Evolutionary conservation across 495 filamentous ascomycete species (phyloP).

Genomic region (Alectoria sarmentosa): DNA sequence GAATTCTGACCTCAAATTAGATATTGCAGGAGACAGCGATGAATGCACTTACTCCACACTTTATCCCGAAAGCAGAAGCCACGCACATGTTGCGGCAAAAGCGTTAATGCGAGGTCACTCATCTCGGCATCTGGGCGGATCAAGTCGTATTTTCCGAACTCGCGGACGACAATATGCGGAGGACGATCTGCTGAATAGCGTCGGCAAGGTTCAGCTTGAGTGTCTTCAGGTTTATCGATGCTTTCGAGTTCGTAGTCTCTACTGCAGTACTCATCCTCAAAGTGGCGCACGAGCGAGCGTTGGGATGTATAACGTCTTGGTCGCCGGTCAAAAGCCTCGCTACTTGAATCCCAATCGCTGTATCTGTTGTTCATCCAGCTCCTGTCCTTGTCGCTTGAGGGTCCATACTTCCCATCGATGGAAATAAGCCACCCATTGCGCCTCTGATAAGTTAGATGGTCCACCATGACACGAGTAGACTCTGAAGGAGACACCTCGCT

Average conservation of each 20-base stretch:
- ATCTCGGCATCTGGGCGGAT: slow-evolving; percentile 14
- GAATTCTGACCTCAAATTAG: slow-evolving; percentile 9
- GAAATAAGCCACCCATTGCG: slow-evolving; percentile 23
- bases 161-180: slow-evolving; percentile 6
- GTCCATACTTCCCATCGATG: slow-evolving; percentile 24
- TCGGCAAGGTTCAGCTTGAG: slow-evolving; percentile 13
- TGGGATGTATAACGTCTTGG: slow-evolving; percentile 1
- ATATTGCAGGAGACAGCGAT: background rate
- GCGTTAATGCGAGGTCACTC: slow-evolving; percentile 18
- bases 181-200: slow-evolving; percentile 13
- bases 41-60: slow-evolving; percentile 22
- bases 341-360: background rate
- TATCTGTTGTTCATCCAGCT: slow-evolving; percentile 25
- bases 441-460: slow-evolving; percentile 24
- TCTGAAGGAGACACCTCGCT: slow-evolving; percentile 17
- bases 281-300: background rate
- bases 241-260: slow-evolving; percentile 1
- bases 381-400: slow-evolving; percentile 18
- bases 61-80: slow-evolving; percentile 25
- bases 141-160: slow-evolving; percentile 19
- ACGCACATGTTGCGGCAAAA: slow-evolving; percentile 25
- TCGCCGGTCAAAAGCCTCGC: slow-evolving; percentile 4
- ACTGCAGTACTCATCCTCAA: slow-evolving; percentile 3
- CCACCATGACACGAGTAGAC: slow-evolving; percentile 22
- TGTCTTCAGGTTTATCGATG: background rate